Evolutionary conservation across 352 stramenopile species (phyloP).

Genomic region (Saprolegnia diclina): DNA sequence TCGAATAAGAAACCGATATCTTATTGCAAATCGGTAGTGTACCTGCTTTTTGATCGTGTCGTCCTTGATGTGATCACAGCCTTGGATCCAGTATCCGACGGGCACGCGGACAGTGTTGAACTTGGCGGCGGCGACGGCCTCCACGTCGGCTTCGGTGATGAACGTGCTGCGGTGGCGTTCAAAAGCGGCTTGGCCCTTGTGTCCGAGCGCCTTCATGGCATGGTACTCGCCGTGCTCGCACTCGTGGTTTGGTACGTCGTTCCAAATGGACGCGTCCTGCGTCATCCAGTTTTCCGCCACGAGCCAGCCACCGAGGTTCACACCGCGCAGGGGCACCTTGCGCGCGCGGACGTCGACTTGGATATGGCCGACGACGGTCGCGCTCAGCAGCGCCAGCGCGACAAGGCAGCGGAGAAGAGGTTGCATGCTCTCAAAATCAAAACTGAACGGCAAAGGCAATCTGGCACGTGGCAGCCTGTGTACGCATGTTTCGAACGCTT

Average conservation of each 20-base stretch:
- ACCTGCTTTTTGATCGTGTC: constrained; percentile 1
- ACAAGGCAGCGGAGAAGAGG: neutral
- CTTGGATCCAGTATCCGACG: constrained; percentile 43
- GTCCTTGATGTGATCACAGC: neutral
- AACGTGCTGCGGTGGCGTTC: constrained; percentile 31
- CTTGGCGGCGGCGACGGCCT: constrained; percentile 28
- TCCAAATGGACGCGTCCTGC: constrained; percentile 24
- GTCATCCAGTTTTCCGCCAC: constrained; percentile 35
- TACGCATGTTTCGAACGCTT: neutral
- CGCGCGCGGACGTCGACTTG: constrained; percentile 33
- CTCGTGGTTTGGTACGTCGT: neutral
- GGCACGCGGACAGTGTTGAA: constrained; percentile 46
- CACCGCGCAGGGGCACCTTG: constrained; percentile 26
- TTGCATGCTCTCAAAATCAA: neutral
- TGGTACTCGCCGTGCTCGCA: constrained; percentile 30
- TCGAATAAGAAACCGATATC: neutral
- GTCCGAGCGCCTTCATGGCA: constrained; percentile 30
- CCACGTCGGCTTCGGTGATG: constrained; percentile 31
- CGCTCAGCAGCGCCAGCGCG: neutral
- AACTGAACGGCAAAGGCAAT: neutral
- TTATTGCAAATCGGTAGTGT: neutral
- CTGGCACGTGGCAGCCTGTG: neutral
- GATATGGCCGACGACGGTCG: constrained; percentile 25
- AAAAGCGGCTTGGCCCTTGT: constrained; percentile 28
- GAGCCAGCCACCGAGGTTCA: constrained; percentile 37